Evolutionary conservation across 1,139 yeast genomes (phyloP).

Genomic region (Hansenula anomala): DNA sequence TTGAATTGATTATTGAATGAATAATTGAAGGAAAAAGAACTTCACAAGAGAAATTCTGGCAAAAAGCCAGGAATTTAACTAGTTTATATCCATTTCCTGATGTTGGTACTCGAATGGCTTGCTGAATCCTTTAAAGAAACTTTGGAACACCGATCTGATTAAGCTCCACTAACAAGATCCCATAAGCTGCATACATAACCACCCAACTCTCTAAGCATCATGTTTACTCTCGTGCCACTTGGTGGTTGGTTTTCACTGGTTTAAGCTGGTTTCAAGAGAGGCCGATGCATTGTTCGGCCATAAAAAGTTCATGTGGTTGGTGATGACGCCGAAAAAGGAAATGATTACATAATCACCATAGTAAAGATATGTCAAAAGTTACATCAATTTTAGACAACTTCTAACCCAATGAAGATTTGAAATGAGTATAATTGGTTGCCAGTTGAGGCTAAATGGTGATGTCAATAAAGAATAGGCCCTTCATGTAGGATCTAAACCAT

Average conservation of each 20-base stretch:
- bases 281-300: not conserved
- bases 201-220: not conserved
- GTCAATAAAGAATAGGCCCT: too few species aligned
- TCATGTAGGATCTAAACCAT: too few species aligned
- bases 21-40: not conserved
- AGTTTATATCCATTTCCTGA: not conserved
- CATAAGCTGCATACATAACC: not conserved
- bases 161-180: not conserved
- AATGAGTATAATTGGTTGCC: too few species aligned
- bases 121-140: not conserved
- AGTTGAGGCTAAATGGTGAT: too few species aligned
- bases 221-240: not conserved
- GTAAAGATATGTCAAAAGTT: not conserved
- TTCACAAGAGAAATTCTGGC: too few species aligned
- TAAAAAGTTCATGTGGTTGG: not conserved
- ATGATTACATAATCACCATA: not conserved
- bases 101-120: not conserved
- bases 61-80: not conserved
- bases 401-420: too few species aligned
- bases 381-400: not conserved
- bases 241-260: slow-evolving; percentile 2
- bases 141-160: too few species aligned
- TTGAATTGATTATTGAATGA: not conserved
- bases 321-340: not conserved
- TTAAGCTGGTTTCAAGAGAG: not conserved